A percentile compares a stretch with the other conserved stretches of the same genome.
These are phyloP conservation scores for Trametes hirsuta DNA, from an alignment of 1,284 basidiomycete species.

Conservation along the genomic window DNA sequence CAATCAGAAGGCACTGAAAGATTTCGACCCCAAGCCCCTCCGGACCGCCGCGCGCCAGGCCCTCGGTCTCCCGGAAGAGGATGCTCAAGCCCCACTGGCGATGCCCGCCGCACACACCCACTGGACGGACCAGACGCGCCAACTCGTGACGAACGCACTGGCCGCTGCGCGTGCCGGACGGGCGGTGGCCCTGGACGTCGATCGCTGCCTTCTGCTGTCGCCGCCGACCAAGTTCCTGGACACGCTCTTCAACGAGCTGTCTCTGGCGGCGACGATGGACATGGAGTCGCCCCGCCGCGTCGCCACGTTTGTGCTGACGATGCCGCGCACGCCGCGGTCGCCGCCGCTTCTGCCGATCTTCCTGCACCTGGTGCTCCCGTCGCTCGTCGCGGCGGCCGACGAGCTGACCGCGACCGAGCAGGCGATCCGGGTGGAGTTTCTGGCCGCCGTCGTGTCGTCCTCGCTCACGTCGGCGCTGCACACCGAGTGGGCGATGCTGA, in stretches of 20 bases:
- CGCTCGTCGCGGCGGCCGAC: conserved; percentile 59
- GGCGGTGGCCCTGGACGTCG: conserved; percentile 63
- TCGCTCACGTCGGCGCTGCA: conserved; percentile 66
- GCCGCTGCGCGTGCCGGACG: conserved; percentile 58
- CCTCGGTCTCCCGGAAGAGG: conserved; percentile 43
- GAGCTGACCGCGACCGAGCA: conserved; percentile 46
- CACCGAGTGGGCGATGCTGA: conserved; percentile 66
- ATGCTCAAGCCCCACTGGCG: conserved; percentile 11
- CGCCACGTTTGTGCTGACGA: conserved; percentile 65
- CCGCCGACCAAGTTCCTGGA: conserved; percentile 63
- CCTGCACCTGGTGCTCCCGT: conserved; percentile 63
- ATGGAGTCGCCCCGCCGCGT: conserved; percentile 65
- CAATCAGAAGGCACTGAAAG: conserved; percentile 30
- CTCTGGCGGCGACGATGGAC: conserved; percentile 15
- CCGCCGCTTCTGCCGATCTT: conserved; percentile 76
- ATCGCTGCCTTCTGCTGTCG: conserved; percentile 58
- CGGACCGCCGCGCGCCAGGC: conserved; percentile 47
- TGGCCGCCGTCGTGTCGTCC: conserved; percentile 64
- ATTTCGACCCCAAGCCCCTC: conserved; percentile 46
- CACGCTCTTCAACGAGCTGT: conserved; percentile 39
- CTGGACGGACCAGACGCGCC: conserved; percentile 51
- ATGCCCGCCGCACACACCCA: conserved; percentile 17
- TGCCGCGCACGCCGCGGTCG: conserved; percentile 49
- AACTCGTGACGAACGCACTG: conserved; percentile 57
- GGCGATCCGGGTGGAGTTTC: conserved; percentile 58